Evolutionary conservation across 148 eudicot species (phyloP).

Genomic region (Pouteria glomerata): DNA sequence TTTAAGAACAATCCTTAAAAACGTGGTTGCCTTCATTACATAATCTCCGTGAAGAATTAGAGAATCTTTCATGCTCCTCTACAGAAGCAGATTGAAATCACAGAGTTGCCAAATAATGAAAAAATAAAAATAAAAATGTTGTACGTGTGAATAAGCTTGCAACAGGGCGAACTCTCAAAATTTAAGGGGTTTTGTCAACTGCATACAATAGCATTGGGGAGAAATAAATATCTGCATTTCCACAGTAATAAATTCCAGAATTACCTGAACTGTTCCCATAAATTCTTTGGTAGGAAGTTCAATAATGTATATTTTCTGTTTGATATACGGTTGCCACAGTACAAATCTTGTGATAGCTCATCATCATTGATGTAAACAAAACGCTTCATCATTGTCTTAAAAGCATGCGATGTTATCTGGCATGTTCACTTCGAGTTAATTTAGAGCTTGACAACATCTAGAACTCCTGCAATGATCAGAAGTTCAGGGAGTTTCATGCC

Average conservation of each 20-base stretch:
- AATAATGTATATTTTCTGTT: constrained; percentile 79
- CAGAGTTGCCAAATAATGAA: background rate
- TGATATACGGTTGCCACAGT: constrained; percentile 79
- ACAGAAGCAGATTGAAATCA: background rate
- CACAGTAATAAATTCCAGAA: background rate
- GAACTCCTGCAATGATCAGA: background rate
- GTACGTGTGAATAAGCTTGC: background rate
- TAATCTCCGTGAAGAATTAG: background rate
- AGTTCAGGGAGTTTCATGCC: background rate
- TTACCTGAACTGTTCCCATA: constrained; percentile 99
- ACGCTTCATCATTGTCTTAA: constrained; percentile 65
- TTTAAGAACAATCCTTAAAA: background rate
- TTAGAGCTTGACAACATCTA: background rate
- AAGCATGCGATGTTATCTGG: background rate
- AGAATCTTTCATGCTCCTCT: background rate
- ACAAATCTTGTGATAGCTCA: constrained; percentile 52
- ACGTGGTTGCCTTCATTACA: too few relatives aligned
- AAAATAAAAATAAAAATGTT: too few relatives aligned
- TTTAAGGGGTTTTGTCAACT: background rate
- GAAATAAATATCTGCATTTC: background rate
- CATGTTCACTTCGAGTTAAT: background rate
- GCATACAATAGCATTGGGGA: background rate
- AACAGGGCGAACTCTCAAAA: background rate
- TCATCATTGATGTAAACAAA: constrained; percentile 81
- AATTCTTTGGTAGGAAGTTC: constrained; percentile 85